A percentile compares a stretch with the other conserved stretches of the same genome.
phyloP scores from a whole-genome alignment of 169 alveolate species.

The Eimeria brunetti region DNA sequence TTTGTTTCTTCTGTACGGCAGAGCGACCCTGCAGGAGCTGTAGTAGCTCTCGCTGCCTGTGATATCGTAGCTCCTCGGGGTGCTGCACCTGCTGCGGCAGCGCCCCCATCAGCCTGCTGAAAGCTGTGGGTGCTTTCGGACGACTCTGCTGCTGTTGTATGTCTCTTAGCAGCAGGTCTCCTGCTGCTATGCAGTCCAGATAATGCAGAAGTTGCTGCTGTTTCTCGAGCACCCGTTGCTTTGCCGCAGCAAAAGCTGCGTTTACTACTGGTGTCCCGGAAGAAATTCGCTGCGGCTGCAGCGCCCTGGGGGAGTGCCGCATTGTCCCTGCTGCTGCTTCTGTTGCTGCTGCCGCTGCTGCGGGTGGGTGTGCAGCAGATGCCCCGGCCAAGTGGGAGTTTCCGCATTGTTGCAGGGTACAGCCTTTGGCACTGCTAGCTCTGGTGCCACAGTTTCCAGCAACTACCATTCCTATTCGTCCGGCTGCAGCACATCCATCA shows the following conservation, averaged over 20 bases:
- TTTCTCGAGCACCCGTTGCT: conserved; percentile 33
- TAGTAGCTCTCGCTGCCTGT: conserved; percentile 13
- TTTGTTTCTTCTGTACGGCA: neutral
- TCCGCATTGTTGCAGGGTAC: neutral
- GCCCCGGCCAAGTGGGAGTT: neutral
- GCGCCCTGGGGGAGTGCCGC: conserved; percentile 42
- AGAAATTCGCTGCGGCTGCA: conserved; percentile 13
- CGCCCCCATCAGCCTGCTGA: conserved; percentile 28
- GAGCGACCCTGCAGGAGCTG: conserved; percentile 21
- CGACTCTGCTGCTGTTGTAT: conserved; percentile 8
- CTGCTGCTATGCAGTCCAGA: conserved; percentile 46
- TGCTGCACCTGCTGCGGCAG: conserved; percentile 6
- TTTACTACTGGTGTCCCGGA: neutral
- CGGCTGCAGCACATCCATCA: neutral
- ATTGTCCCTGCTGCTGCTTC: conserved; percentile 19
- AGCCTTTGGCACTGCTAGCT: conserved; percentile 15
- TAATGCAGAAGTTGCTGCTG: conserved; percentile 43
- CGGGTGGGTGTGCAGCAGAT: neutral
- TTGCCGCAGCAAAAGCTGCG: conserved; percentile 42
- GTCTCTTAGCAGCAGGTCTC: conserved; percentile 25
- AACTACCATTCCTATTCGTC: neutral
- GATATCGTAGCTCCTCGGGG: conserved; percentile 28
- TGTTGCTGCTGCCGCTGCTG: conserved; percentile 66
- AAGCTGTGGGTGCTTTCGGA: conserved; percentile 23
- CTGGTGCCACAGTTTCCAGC: neutral